phyloP scores from a whole-genome alignment of 2,329 filamentous ascomycete species.

The Emergomyces orientalis region DNA sequence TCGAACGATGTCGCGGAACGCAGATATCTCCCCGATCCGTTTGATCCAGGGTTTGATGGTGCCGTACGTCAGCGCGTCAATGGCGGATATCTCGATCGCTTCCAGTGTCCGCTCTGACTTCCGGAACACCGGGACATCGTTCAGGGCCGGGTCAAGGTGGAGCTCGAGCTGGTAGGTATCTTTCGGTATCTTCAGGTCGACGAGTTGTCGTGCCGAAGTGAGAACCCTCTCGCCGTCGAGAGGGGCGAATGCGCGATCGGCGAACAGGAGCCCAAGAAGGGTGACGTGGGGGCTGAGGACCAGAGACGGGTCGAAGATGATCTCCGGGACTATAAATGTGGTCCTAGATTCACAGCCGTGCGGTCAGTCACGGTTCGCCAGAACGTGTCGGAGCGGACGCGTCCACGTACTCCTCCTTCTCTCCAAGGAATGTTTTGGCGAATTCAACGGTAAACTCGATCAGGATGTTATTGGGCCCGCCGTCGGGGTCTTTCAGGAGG shows the following conservation, averaged over 20 bases:
- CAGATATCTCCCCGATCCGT: background rate
- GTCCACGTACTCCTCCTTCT: constrained; percentile 6
- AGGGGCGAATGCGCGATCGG: background rate
- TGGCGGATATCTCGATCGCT: background rate
- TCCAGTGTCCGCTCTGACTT: background rate
- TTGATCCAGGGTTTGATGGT: background rate
- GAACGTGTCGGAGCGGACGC: background rate
- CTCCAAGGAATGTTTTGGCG: constrained; percentile 6
- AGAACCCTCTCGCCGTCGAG: background rate
- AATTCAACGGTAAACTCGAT: constrained; percentile 8
- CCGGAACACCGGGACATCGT: background rate
- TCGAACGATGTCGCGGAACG: background rate
- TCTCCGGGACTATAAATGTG: background rate
- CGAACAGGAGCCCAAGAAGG: background rate
- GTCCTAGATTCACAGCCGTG: background rate
- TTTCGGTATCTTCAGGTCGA: background rate
- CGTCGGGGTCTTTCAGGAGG: constrained; percentile 1
- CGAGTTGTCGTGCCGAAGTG: background rate
- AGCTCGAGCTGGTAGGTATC: background rate
- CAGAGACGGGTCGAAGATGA: no score
- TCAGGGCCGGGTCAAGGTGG: background rate
- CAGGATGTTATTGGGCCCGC: constrained; percentile 4
- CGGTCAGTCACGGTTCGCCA: background rate
- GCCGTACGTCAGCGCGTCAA: background rate
- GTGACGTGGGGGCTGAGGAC: background rate